These are phyloP conservation scores for Aegilops speltoides DNA, from an alignment of 176 grass and related monocot genomes.

Conservation along the genomic window DNA sequence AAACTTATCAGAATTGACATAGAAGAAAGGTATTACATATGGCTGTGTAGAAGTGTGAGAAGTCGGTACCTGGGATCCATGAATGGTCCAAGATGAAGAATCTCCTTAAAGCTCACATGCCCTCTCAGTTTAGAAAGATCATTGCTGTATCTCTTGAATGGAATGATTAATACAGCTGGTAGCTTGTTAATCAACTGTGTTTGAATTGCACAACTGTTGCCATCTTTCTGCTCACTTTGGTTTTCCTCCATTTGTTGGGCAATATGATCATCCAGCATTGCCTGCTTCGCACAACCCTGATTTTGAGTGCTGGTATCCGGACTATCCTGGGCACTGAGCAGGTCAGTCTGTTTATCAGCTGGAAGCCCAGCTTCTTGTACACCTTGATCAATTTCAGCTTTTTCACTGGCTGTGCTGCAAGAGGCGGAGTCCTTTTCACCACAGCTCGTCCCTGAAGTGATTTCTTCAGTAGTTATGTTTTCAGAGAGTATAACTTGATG, in stretches of 20 bases:
- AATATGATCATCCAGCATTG: constrained; percentile 5
- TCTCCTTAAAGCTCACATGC: constrained; percentile 62
- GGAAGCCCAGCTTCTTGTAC: constrained; percentile 15
- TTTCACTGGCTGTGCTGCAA: constrained; percentile 17
- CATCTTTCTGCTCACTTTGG: constrained; percentile 24
- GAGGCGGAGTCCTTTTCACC: background rate
- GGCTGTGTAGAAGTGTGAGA: background rate
- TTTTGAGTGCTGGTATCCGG: background rate
- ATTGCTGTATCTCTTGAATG: constrained; percentile 48
- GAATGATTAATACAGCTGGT: constrained; percentile 56
- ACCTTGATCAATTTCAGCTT: constrained; percentile 20
- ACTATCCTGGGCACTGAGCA: background rate
- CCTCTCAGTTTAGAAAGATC: constrained; percentile 45
- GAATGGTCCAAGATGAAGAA: constrained; percentile 57
- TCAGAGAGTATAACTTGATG: background rate
- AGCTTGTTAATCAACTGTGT: constrained; percentile 44
- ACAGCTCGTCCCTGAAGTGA: constrained; percentile 17
- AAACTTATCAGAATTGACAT: background rate
- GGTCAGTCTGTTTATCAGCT: background rate
- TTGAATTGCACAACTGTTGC: constrained; percentile 28
- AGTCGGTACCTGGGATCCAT: constrained; percentile 62
- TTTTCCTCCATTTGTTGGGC: background rate
- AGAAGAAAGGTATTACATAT: constrained; percentile 1
- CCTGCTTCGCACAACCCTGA: constrained; percentile 1
- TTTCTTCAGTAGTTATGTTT: background rate